Conservation (phyloP, 2,329 filamentous ascomycete species). For the Beauveria medogensis region DNA sequence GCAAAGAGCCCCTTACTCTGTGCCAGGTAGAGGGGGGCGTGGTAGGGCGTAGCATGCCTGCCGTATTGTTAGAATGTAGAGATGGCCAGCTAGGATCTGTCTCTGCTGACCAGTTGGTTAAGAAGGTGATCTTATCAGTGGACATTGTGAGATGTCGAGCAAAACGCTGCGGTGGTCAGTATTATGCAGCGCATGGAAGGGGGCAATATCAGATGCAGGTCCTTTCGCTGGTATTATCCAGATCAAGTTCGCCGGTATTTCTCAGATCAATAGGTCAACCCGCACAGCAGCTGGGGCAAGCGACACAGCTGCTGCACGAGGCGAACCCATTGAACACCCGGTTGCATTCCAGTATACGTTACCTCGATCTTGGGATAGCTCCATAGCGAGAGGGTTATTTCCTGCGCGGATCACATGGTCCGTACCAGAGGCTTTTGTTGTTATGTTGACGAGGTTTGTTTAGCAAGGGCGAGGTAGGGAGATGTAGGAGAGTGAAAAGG, state of each 20-base stretch:
- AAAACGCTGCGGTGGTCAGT: slow-evolving; percentile 41
- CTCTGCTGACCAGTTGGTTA: slow-evolving; percentile 66
- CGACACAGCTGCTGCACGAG: background rate
- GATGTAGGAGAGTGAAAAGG: background rate
- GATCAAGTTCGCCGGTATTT: slow-evolving; percentile 81
- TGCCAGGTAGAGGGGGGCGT: slow-evolving; percentile 68
- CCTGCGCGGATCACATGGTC: slow-evolving; percentile 4
- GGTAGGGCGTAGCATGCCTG: slow-evolving; percentile 77
- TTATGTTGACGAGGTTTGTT: background rate
- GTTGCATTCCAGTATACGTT: slow-evolving; percentile 31
- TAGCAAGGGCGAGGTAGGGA: background rate
- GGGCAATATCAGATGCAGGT: slow-evolving; percentile 62
- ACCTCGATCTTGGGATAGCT: slow-evolving; percentile 33
- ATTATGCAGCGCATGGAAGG: slow-evolving; percentile 22
- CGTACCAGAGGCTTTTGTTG: slow-evolving; percentile 7
- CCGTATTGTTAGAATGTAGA: slow-evolving; percentile 10
- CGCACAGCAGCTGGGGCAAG: background rate
- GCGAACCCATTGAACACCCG: slow-evolving; percentile 15
- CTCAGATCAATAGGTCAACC: slow-evolving; percentile 47
- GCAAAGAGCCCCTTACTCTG: slow-evolving; percentile 69
- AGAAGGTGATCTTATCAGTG: slow-evolving; percentile 77
- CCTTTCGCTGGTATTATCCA: slow-evolving; percentile 84
- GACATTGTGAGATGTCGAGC: slow-evolving; percentile 53
- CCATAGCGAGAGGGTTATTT: slow-evolving; percentile 20
- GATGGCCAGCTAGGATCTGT: background rate